Evolutionary conservation across 805 yeast species (phyloP).

Genomic region (Candida peoriensis): DNA sequence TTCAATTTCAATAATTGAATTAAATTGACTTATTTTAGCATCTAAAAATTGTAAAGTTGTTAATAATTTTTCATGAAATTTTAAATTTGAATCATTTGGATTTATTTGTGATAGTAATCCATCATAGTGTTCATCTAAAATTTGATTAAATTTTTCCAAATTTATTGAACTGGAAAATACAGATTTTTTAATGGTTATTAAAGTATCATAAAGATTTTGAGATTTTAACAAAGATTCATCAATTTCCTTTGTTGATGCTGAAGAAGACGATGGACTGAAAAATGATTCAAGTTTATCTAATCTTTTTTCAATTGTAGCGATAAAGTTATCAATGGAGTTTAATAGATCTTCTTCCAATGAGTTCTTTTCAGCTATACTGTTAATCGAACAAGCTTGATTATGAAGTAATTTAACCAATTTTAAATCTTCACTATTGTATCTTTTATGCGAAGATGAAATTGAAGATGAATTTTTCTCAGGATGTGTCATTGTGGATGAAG

Average conservation of each 20-base stretch:
- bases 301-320: constrained; percentile 22
- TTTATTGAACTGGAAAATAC: constrained; percentile 18
- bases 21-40: constrained; percentile 36
- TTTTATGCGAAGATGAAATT: no score
- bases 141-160: constrained; percentile 18
- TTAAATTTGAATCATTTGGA: constrained; percentile 16
- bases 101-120: constrained; percentile 20
- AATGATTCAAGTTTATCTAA: constrained; percentile 20
- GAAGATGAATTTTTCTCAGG: background rate
- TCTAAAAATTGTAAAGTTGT: constrained; percentile 35
- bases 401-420: constrained; percentile 20
- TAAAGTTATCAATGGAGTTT: constrained; percentile 19
- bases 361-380: constrained; percentile 21
- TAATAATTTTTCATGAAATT: constrained; percentile 28
- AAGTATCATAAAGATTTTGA: constrained; percentile 23
- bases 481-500: no score
- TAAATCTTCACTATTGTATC: constrained; percentile 18
- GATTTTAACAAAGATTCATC: constrained; percentile 18
- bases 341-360: constrained; percentile 19
- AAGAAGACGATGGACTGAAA: constrained; percentile 10
- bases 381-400: constrained; percentile 21
- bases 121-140: constrained; percentile 24
- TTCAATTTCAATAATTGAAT: constrained; percentile 27
- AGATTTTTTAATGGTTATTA: constrained; percentile 22
- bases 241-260: constrained; percentile 2